Base-by-base conservation (phyloP, 2,329 filamentous ascomycete species). In the Ophiostoma fasciatum region DNA sequence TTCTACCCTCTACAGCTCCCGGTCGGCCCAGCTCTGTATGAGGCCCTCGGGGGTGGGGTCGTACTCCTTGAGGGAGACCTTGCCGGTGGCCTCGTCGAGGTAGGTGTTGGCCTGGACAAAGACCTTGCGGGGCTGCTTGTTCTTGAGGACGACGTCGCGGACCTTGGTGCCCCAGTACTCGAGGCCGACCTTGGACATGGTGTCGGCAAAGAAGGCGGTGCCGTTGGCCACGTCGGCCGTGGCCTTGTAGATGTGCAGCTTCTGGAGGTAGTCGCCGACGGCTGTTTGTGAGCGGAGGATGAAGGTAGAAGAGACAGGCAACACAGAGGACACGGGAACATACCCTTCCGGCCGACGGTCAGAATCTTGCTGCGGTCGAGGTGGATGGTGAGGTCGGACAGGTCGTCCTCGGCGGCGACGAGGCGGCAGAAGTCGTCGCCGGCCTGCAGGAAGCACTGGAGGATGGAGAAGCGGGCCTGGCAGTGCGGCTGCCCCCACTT, bases 401-500 rank as follows among this genome's bases (percentile, higher is more conserved):
- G 64, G 47, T 85, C 78, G 19, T 84, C 77, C 42, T 68, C 62
- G 46, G 63, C 68, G 58, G 84, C 79, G 25, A 81, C 74, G 17
- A 96, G 69, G 52, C 78, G 76, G 62, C 84, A 88, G 57, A 94
- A 94, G 50, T 82, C 77, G 38, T 81, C 72, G n/a, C 80, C 83
- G 1, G 85, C 87, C 46, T 81, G 71, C 14, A 94, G 68, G 68
- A 94, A 87, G 48, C 76, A 87, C 52, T 70, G 26, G 28, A 94
- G 63, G 49, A 94, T 94, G 35, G 79, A 82, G 60, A 85, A 94
- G 10, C 87, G 80, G 17, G 85, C 87, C 58, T 93, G 84, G 59
- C 84, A 92, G 53, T 94, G 85, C 45, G 81, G 72, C 57, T 94
- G 87, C 8, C 87, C 87, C 87, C 87, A 94, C 61, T 93, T 94